phyloP scores from a whole-genome alignment of 192 early-diverging fungal species.

The Gamsiella multidivaricata region DNA sequence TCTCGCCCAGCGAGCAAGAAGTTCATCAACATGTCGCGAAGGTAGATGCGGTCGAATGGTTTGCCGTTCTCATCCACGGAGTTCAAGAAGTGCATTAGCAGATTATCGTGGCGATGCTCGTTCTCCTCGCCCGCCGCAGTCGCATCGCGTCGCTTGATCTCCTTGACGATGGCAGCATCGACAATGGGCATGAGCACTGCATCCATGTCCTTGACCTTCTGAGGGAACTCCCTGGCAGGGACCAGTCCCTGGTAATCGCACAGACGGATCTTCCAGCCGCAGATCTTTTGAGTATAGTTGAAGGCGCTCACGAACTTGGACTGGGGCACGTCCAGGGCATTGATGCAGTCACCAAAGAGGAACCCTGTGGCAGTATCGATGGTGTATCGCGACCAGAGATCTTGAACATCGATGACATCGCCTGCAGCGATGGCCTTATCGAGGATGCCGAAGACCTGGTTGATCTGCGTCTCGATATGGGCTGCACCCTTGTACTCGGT shows the following conservation, averaged over 20 bases:
- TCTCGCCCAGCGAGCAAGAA: slow-evolving; percentile 56
- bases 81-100: slow-evolving; percentile 46
- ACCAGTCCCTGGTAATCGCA: slow-evolving; percentile 42
- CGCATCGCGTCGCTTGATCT: slow-evolving; percentile 18
- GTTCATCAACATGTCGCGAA: slow-evolving; percentile 55
- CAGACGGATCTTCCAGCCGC: slow-evolving; percentile 52
- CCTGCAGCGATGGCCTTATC: slow-evolving; percentile 31
- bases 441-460: slow-evolving; percentile 51
- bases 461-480: slow-evolving; percentile 53
- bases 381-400: slow-evolving; percentile 52
- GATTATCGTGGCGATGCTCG: slow-evolving; percentile 34
- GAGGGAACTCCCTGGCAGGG: slow-evolving; percentile 33
- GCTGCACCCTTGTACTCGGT: slow-evolving; percentile 54
- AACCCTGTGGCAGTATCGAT: slow-evolving; percentile 52
- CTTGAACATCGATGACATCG: slow-evolving; percentile 35
- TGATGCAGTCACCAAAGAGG: slow-evolving; percentile 50
- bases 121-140: slow-evolving; percentile 17
- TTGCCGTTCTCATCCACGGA: slow-evolving; percentile 50
- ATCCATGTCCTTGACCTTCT: slow-evolving; percentile 55
- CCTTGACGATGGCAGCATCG: slow-evolving; percentile 39
- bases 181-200: slow-evolving; percentile 41
- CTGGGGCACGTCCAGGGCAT: slow-evolving; percentile 43
- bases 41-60: slow-evolving; percentile 49
- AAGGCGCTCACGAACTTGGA: slow-evolving; percentile 45
- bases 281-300: slow-evolving; percentile 54